phyloP scores from a whole-genome alignment of 768 basidiomycete genomes.

The Russula compacta region DNA sequence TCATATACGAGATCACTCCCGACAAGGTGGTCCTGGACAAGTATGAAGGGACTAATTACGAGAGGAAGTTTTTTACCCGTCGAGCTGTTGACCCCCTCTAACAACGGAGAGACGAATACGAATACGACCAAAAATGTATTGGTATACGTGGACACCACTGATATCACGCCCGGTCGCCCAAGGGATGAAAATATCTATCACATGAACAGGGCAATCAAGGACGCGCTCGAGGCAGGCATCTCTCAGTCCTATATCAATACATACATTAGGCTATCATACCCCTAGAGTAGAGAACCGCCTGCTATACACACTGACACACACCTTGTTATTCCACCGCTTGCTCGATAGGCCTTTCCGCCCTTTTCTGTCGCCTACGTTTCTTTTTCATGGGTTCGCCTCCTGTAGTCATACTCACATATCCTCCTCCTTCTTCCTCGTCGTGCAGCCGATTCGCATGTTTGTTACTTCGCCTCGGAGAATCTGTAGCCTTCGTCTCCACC shows the following conservation, averaged over 20 bases:
- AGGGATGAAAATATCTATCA: slow-evolving; percentile 15
- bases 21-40: slow-evolving; percentile 3
- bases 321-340: background rate
- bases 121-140: background rate
- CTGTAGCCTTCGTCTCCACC: slow-evolving; percentile 5
- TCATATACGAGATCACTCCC: slow-evolving; percentile 4
- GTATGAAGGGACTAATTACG: background rate
- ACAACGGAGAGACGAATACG: background rate
- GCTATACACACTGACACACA: background rate
- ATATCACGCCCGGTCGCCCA: slow-evolving; percentile 1
- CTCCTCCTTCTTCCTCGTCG: background rate
- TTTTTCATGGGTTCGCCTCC: slow-evolving; percentile 28
- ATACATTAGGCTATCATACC: slow-evolving; percentile 17
- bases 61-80: slow-evolving; percentile 1
- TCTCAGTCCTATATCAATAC: slow-evolving; percentile 7
- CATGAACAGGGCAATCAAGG: slow-evolving; percentile 10
- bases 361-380: slow-evolving; percentile 36
- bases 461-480: background rate
- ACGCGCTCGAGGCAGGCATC: slow-evolving; percentile 2
- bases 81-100: background rate
- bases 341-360: slow-evolving; percentile 9
- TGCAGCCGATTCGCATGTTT: background rate
- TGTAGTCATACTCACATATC: slow-evolving; percentile 6
- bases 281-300: background rate
- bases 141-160: slow-evolving; percentile 4